Evolutionary conservation across 768 basidiomycete species (phyloP).

Genomic region (Clavulina sp.): DNA sequence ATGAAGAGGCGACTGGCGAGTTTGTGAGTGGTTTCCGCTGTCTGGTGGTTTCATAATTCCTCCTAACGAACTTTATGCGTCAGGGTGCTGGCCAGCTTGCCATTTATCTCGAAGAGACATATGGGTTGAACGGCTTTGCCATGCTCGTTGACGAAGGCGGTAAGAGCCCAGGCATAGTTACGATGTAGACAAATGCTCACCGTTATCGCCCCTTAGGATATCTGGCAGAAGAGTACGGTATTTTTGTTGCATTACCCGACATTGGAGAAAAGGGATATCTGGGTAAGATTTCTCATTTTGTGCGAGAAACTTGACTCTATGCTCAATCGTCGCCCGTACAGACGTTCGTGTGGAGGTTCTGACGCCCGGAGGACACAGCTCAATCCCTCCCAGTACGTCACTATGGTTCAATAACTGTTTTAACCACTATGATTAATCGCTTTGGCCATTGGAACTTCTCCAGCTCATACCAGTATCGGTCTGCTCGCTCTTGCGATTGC

Average conservation of each 20-base stretch:
- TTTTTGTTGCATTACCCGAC: slow-evolving; percentile 35
- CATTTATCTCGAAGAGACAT: slow-evolving; percentile 38
- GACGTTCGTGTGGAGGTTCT: slow-evolving; percentile 45
- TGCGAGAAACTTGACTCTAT: neutral
- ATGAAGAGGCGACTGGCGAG: slow-evolving; percentile 47
- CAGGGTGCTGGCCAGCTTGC: slow-evolving; percentile 30
- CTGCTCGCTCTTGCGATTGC: slow-evolving; percentile 57
- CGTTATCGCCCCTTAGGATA: neutral
- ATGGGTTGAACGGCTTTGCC: slow-evolving; percentile 43
- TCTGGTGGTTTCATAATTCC: too few relatives aligned
- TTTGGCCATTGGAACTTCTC: too few relatives aligned
- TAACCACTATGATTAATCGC: too few relatives aligned
- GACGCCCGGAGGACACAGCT: slow-evolving; percentile 70
- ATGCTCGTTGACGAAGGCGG: slow-evolving; percentile 83
- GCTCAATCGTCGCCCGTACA: slow-evolving; percentile 13
- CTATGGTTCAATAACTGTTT: too few relatives aligned
- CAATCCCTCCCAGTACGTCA: slow-evolving; percentile 68
- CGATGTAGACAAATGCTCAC: too few relatives aligned
- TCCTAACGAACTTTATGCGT: neutral
- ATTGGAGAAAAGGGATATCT: slow-evolving; percentile 46
- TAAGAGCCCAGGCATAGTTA: too few relatives aligned
- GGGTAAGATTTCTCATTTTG: neutral
- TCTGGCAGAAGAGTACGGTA: neutral
- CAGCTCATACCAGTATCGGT: slow-evolving; percentile 63
- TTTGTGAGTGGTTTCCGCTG: too few relatives aligned